Percentiles rank a stretch among this genome's conserved stretches.
Conservation (phyloP, 768 basidiomycete species). For the Boletus patriciae region DNA sequence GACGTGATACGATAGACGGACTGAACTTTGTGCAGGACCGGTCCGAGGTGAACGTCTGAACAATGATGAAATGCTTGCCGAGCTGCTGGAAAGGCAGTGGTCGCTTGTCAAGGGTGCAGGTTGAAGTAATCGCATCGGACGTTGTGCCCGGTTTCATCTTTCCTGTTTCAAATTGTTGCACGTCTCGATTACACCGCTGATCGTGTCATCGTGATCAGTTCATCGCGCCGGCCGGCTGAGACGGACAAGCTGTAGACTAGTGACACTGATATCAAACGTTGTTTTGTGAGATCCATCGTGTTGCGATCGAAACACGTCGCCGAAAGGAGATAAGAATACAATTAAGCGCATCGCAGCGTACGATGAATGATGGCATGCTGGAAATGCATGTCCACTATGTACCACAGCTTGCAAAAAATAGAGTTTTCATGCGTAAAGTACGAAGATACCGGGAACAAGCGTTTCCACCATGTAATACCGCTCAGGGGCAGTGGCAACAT, state of each 20-base stretch:
- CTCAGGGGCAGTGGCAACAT: slow-evolving; percentile 27
- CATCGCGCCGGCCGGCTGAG: slow-evolving; percentile 12
- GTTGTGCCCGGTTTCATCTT: slow-evolving; percentile 13
- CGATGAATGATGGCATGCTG: slow-evolving; percentile 27
- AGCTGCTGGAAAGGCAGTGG: slow-evolving; percentile 1
- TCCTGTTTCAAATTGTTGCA: neutral
- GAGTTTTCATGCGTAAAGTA: slow-evolving; percentile 11
- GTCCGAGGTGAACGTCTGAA: slow-evolving; percentile 20
- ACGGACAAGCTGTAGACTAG: slow-evolving; percentile 10
- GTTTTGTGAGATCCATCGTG: slow-evolving; percentile 13
- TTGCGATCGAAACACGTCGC: slow-evolving; percentile 14
- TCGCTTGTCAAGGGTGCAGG: slow-evolving; percentile 11
- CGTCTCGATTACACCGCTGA: slow-evolving; percentile 12
- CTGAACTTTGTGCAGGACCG: slow-evolving; percentile 27
- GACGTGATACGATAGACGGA: slow-evolving; percentile 29
- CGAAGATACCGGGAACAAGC: slow-evolving; percentile 8
- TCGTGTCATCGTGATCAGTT: slow-evolving; percentile 22
- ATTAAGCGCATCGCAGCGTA: slow-evolving; percentile 19
- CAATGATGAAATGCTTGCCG: slow-evolving; percentile 15
- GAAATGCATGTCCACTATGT: slow-evolving; percentile 23
- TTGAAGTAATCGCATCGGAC: slow-evolving; percentile 16
- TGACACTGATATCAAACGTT: slow-evolving; percentile 16
- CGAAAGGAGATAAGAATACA: slow-evolving; percentile 28
- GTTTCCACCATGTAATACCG: slow-evolving; percentile 26
- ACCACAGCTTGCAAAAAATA: slow-evolving; percentile 23